phyloP scores from a whole-genome alignment of 495 filamentous ascomycete genomes.

The Podospora tetraspora region DNA sequence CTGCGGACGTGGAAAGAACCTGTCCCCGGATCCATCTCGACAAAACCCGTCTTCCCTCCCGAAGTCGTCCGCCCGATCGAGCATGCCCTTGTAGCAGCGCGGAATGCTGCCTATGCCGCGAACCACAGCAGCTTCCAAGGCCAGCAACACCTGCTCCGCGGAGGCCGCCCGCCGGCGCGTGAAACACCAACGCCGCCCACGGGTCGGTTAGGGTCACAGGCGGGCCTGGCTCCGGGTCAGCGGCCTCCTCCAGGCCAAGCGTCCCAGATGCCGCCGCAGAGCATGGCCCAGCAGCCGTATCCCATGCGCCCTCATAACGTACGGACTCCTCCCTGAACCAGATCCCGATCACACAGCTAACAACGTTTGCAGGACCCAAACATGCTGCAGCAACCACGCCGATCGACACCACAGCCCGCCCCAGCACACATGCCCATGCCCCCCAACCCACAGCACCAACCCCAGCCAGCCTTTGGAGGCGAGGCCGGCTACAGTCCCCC shows the following conservation, averaged over 20 bases:
- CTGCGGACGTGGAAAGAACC: slow-evolving; percentile 97
- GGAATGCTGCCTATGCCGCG: slow-evolving; percentile 66
- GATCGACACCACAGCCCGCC: slow-evolving; percentile 34
- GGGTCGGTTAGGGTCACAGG: slow-evolving; percentile 28
- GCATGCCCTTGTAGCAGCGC: slow-evolving; percentile 83
- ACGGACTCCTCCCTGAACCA: slow-evolving; percentile 9
- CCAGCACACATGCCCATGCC: slow-evolving; percentile 22
- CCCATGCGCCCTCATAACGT: slow-evolving; percentile 25
- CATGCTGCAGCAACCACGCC: slow-evolving; percentile 17
- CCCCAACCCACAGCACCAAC: slow-evolving; percentile 10
- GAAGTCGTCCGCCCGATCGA: slow-evolving; percentile 87
- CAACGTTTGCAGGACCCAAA: slow-evolving; percentile 21
- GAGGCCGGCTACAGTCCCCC: slow-evolving; percentile 30
- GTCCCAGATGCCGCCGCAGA: slow-evolving; percentile 16
- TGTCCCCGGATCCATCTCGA: slow-evolving; percentile 83
- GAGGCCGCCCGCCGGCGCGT: slow-evolving; percentile 52
- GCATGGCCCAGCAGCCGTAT: slow-evolving; percentile 18
- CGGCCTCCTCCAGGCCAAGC: slow-evolving; percentile 19
- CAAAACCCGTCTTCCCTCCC: slow-evolving; percentile 78
- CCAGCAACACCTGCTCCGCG: slow-evolving; percentile 58
- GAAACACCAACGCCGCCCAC: slow-evolving; percentile 67
- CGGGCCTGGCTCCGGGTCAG: slow-evolving; percentile 24
- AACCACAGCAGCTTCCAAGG: slow-evolving; percentile 61
- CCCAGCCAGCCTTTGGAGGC: slow-evolving; percentile 20
- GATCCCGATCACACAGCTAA: slow-evolving; percentile 13